phyloP scores from a whole-genome alignment of 1,139 yeast genomes.

The Debaryomyces psychrophilus region DNA sequence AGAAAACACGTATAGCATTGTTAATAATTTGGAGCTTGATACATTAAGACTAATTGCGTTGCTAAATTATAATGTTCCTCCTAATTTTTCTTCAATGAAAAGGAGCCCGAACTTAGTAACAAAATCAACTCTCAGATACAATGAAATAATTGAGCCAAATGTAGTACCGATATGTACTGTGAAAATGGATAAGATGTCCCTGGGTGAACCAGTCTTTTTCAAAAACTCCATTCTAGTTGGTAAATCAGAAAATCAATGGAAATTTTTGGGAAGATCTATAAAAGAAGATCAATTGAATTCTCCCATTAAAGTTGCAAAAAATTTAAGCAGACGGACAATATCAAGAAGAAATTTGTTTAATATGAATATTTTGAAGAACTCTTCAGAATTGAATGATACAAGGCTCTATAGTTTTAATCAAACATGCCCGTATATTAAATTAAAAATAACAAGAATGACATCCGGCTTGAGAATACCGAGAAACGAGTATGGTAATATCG shows the following conservation, averaged over 20 bases:
- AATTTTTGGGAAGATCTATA: slow-evolving; percentile 40
- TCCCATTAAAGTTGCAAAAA: slow-evolving; percentile 27
- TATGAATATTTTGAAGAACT: slow-evolving; percentile 22
- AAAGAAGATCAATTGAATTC: slow-evolving; percentile 20
- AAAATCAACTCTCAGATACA: slow-evolving; percentile 29
- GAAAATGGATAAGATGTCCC: slow-evolving; percentile 13
- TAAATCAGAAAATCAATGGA: slow-evolving; percentile 45
- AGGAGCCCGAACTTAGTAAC: slow-evolving; percentile 36
- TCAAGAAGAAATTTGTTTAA: slow-evolving; percentile 24
- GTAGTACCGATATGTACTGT: slow-evolving; percentile 23
- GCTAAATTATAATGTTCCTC: slow-evolving; percentile 31
- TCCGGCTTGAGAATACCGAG: slow-evolving; percentile 26
- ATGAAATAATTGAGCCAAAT: slow-evolving; percentile 28
- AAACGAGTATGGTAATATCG: slow-evolving; percentile 41
- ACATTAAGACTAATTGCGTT: slow-evolving; percentile 29
- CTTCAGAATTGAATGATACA: slow-evolving; percentile 26
- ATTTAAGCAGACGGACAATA: slow-evolving; percentile 30
- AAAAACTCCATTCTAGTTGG: slow-evolving; percentile 32
- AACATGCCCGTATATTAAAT: slow-evolving; percentile 33
- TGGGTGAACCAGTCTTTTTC: slow-evolving; percentile 26
- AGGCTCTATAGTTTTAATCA: slow-evolving; percentile 33
- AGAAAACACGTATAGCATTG: slow-evolving; percentile 7
- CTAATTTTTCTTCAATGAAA: slow-evolving; percentile 32
- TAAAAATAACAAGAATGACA: slow-evolving; percentile 13
- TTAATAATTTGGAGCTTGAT: slow-evolving; percentile 25